Percentiles rank a stretch among this genome's conserved stretches.
phyloP scores from a whole-genome alignment of 2,329 filamentous ascomycete species.

The Fusarium phyllophilum region DNA sequence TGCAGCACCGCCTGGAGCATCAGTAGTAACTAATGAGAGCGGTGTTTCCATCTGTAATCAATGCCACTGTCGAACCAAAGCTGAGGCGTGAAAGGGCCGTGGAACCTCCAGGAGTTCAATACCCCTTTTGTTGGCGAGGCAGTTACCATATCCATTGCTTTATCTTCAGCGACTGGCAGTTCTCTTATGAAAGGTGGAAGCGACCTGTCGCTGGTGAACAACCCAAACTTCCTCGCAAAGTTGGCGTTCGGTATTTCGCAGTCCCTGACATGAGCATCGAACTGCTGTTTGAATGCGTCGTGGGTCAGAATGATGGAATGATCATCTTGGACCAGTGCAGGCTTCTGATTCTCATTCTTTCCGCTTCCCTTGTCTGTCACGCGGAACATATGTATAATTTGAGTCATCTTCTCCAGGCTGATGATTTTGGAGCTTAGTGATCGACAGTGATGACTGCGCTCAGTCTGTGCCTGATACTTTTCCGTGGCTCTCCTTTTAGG shows the following conservation, averaged over 20 bases:
- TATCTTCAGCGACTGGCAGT: constrained; percentile 56
- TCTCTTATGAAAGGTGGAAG: constrained; percentile 50
- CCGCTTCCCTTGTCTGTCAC: neutral
- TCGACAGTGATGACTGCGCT: neutral
- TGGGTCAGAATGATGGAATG: constrained; percentile 1
- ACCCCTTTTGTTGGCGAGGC: constrained; percentile 44
- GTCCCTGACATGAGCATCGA: constrained; percentile 43
- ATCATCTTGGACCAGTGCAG: neutral
- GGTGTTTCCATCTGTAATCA: constrained; percentile 52
- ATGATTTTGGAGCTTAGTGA: constrained; percentile 6
- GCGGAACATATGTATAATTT: constrained; percentile 19
- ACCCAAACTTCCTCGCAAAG: constrained; percentile 55
- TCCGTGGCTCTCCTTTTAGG: neutral
- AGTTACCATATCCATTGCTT: constrained; percentile 50
- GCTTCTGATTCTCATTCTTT: neutral
- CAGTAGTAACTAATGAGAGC: neutral
- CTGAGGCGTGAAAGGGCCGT: constrained; percentile 57
- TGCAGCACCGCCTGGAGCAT: neutral
- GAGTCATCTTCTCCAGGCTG: constrained; percentile 1
- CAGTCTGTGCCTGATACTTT: neutral
- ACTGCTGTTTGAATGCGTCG: constrained; percentile 17
- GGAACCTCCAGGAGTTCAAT: constrained; percentile 49
- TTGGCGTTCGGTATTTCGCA: constrained; percentile 55
- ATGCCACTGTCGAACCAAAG: constrained; percentile 58
- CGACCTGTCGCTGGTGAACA: constrained; percentile 48